Evolutionary conservation across 2,329 filamentous ascomycete genomes (phyloP), one percentile per base, ranked within the genome.

Genomic region (Monilinia aucupariae): DNA sequence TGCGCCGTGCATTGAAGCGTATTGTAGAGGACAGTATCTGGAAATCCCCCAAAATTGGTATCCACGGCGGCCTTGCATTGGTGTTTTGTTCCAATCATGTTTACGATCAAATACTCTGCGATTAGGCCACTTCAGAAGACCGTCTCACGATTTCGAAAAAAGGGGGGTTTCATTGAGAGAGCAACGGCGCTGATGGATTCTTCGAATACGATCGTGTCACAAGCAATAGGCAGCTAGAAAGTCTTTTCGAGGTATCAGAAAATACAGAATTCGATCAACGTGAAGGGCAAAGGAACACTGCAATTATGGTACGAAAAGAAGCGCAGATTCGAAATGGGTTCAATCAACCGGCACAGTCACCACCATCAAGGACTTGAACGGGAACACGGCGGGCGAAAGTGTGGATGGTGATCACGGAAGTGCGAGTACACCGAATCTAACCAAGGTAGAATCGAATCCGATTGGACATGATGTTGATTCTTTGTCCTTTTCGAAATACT

Each of bases 191-290:
- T 25, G 39, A 53, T 34, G 59, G n/a, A 4, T 47, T 56, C 32
- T 58, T 56, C 22, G 32, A 43, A 58, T 62, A 62, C 43, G 60
- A 58, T 43, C 22, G 60, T 62, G 15, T 56, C 52, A 62, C 52
- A 30, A 41, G 34, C 22, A 55, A 58, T 43, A 62, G 60, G 60
- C 60, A 56, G 15, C 22, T 41, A 22, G 47, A 52, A 51, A 51
- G 60, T 13, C 2, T 62, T 58, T 56, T 47, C 32, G 56, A 43
- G 60, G 41, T 62, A 43, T 48, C 51, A 62, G 50, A 56, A 39
- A 61, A 47, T 48, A 20, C 49, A 7, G 15, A 47, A 61, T 61
- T 45, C 53, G 39, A 45, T 3, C 32, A 43, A 56, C 39, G n/a
- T 30, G 27, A 30, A 30, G 6, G 6, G 27, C 13, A 45, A 51